phyloP scores from a whole-genome alignment of 768 basidiomycete species.

The Gloeophyllum trabeum region DNA sequence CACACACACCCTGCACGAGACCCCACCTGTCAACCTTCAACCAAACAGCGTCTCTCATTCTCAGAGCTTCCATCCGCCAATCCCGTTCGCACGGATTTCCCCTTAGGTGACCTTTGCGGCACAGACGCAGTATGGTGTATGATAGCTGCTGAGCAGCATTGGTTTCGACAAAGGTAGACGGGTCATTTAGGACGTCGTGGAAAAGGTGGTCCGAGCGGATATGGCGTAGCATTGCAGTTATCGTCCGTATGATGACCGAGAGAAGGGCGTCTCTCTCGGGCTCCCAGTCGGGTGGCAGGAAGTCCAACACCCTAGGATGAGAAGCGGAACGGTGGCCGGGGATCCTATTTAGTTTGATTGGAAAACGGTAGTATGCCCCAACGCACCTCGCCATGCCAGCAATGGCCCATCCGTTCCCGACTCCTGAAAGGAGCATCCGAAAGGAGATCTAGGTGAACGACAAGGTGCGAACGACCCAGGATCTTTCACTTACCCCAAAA shows the following conservation, averaged over 20 bases:
- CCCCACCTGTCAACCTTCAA: conserved; percentile 13
- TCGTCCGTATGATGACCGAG: conserved; percentile 6
- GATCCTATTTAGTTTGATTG: too few species aligned
- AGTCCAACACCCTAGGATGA: background rate
- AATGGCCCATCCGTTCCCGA: conserved; percentile 13
- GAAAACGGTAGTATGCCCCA: conserved; percentile 11
- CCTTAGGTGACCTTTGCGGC: background rate
- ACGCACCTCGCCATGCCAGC: conserved; percentile 7
- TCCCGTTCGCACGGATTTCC: background rate
- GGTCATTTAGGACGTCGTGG: conserved; percentile 14
- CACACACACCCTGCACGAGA: conserved; percentile 14
- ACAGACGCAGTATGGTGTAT: conserved; percentile 9
- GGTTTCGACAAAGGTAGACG: conserved; percentile 11
- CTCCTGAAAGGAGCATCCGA: conserved; percentile 3
- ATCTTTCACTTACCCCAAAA: conserved; percentile 8
- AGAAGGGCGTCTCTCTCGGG: background rate
- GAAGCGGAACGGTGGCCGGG: background rate
- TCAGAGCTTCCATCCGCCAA: conserved; percentile 8
- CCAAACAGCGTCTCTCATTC: conserved; percentile 7
- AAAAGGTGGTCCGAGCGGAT: conserved; percentile 10
- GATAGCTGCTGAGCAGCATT: conserved; percentile 14
- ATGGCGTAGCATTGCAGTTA: conserved; percentile 7
- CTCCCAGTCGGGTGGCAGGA: background rate
- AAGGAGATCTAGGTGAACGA: background rate
- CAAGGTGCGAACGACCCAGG: background rate